Evolutionary conservation across 2,329 filamentous ascomycete species (phyloP).

Genomic region (Cordyceps cateniannulata): DNA sequence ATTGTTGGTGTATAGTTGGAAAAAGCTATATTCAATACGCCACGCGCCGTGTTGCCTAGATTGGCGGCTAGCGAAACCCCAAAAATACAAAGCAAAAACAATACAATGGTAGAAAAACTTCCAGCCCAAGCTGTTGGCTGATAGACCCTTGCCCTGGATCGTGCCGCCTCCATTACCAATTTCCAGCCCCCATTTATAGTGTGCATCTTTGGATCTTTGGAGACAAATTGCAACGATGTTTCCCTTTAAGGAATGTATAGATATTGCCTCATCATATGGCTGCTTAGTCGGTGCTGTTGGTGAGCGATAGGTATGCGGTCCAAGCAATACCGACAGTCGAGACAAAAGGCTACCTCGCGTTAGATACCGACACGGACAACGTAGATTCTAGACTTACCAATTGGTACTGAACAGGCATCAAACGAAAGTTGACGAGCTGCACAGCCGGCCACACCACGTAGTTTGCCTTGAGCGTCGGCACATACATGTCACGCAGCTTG

Average conservation of each 20-base stretch:
- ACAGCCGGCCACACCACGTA: slow-evolving; percentile 93
- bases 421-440: slow-evolving; percentile 91
- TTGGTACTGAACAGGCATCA: slow-evolving; percentile 94
- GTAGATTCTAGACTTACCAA: slow-evolving; percentile 59
- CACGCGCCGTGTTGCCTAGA: background rate
- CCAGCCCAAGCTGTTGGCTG: too few species aligned
- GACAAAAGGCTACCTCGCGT: slow-evolving; percentile 71
- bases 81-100: background rate
- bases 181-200: too few species aligned
- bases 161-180: background rate
- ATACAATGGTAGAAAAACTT: background rate
- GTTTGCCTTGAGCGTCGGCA: slow-evolving; percentile 92
- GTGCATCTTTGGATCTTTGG: background rate
- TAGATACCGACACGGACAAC: background rate
- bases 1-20: background rate
- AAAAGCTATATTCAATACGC: background rate
- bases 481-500: slow-evolving; percentile 90
- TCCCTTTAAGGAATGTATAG: background rate
- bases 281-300: slow-evolving; percentile 72
- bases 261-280: too few species aligned
- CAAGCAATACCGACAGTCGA: slow-evolving; percentile 94
- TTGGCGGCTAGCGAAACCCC: background rate
- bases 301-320: slow-evolving; percentile 93
- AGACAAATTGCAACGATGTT: background rate
- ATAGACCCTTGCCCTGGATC: background rate